Base-by-base conservation (phyloP, 352 stramenopile genomes). In the Globisporangium mamillatum region DNA sequence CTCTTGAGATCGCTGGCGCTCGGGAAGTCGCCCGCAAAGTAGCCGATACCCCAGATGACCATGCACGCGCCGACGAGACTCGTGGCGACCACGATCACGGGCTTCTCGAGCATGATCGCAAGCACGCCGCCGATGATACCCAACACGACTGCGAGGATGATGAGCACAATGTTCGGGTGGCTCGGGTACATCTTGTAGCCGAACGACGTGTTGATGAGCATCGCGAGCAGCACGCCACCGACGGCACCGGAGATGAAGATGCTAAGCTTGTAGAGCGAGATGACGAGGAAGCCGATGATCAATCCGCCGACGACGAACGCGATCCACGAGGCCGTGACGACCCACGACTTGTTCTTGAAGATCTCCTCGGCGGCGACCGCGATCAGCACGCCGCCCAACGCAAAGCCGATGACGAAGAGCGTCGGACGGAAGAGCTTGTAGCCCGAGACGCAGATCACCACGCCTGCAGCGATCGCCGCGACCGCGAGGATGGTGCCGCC, bases 11-110 rank as follows among this genome's bases (percentile, higher is more conserved):
- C 79, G 55, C 64, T 82, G 18, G 75, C 68, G 27, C 76, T 77
- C 54, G 83, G 79, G 55, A 84, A 91, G 58, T 87, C 73, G 44
- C 83, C 79, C 8, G 73, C 79, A 57, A 89, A 91, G 73, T 89
- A 90, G 38, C 83, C 83, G n/a, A 90, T 52, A 4, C 83, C 83
- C 81, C 80, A 88, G 1, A 87, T 75, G 20, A 83, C 36, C 20
- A 86, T 64, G 25, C 69, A 71, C 0, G 83, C 78, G 48, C 83
- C 83, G 46, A 86, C 75, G 18, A 86, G 57, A 22, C 78, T 84
- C n/a, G 82, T 89, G 36, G 80, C 70, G 7, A 75, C 63, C 53
- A 92, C 77, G 8, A 92, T 59, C 58, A 82, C 77, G 14, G 80
- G 79, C 41, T 80, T 84, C 68, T 89, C 81, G 7, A 89, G 53